Evolutionary conservation across 345 rosid species (phyloP), one percentile per base, ranked within the genome.

Genomic region (Gossypium herbaceum): DNA sequence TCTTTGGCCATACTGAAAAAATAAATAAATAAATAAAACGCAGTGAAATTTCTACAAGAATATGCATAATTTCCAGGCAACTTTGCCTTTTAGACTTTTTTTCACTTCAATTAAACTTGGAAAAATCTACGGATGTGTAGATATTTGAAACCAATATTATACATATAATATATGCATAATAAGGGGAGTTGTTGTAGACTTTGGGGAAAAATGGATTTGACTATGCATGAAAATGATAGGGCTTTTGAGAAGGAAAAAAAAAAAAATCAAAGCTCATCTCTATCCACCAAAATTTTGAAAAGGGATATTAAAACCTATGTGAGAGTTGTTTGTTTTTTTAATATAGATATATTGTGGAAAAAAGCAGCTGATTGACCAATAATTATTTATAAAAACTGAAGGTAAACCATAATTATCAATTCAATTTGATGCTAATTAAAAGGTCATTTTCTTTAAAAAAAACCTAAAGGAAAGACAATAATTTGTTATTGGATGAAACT

Each of bases 401-500:
- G 4, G n/a, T 17, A 50, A 29, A 47, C 47, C 16, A 34, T 34
- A 34, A 34, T 50, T 8, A 10, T 25, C 8, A 45, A 13, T 22
- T 22, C 24, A 57, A 20, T 57, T 57, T 57, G 20, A 9, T 27
- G 5, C 3, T 16, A 68, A 51, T 3, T 2, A 0, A 12, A 16
- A 7, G 10, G 54, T 66, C 59, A 52, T 70, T 52, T n/a, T 29
- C 25, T 24, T 52, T 25, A 29, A 39, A 59, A 25, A 58, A 59
- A 59, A 59, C 25, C 5, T 4, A 58, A 58, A 71, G 22, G 41
- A 13, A 4, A 59, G 44, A 20, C 39, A 68, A 62, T 43, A 58
- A 67, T 76, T 79, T 79, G 71, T 44, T 63, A 52, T 43, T 0
- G 41, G 11, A 51, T 57, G 64, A n/a, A 29, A 29, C 54, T 22